Percentiles rank a stretch among this genome's conserved stretches.
phyloP scores from a whole-genome alignment of 2,329 filamentous ascomycete genomes.

The Nigrograna mackinnonii region DNA sequence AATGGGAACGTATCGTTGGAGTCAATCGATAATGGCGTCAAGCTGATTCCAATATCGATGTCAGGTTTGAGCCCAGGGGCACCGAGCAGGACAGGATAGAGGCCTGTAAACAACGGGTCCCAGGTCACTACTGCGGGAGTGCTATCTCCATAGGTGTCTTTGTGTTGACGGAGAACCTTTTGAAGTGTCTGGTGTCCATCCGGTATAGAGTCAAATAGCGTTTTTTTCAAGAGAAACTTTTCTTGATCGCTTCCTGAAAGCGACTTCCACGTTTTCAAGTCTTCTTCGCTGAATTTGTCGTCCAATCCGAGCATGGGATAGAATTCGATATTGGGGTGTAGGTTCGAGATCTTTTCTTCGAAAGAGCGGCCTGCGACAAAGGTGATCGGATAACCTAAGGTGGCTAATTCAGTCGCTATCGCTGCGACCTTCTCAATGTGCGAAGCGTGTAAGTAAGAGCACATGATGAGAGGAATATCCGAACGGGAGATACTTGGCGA shows the following conservation, averaged over 20 bases:
- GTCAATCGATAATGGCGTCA: constrained; percentile 17
- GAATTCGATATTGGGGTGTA: constrained; percentile 43
- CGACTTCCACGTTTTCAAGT: constrained; percentile 24
- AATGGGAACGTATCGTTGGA: constrained; percentile 22
- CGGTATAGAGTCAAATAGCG: constrained; percentile 40
- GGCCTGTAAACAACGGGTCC: constrained; percentile 45
- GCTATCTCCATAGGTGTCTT: constrained; percentile 29
- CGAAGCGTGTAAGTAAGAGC: constrained; percentile 18
- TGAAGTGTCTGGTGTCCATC: constrained; percentile 37
- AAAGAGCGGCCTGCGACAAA: constrained; percentile 46
- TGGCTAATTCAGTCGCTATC: constrained; percentile 43
- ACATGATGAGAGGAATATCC: constrained; percentile 24
- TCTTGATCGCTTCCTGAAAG: constrained; percentile 29
- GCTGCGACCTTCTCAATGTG: constrained; percentile 27
- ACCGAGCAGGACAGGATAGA: constrained; percentile 30
- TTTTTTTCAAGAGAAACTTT: constrained; percentile 36
- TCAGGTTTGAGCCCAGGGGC: constrained; percentile 40
- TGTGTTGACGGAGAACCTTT: constrained; percentile 26
- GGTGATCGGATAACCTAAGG: constrained; percentile 47
- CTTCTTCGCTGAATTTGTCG: constrained; percentile 19
- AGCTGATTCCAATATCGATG: constrained; percentile 46
- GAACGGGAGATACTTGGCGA: constrained; percentile 10
- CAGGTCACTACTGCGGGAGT: constrained; percentile 49
- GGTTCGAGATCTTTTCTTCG: constrained; percentile 34
- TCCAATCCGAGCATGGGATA: constrained; percentile 34